Conservation (phyloP, 148 eudicot species). For the Persicaria maculosa region DNA sequence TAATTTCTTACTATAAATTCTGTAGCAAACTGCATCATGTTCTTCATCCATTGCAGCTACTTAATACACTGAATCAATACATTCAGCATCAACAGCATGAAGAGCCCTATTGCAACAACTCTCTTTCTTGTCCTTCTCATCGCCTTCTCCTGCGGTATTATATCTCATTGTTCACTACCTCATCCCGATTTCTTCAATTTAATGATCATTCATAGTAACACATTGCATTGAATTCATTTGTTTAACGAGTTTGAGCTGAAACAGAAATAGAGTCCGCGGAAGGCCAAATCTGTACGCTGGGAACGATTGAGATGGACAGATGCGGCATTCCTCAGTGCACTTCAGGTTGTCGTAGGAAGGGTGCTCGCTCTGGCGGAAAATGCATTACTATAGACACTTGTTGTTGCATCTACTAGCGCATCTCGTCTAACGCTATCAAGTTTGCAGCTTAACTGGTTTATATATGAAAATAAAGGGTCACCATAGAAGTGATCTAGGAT, state of each 20-base stretch:
- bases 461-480: background rate
- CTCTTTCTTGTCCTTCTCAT: constrained; percentile 1
- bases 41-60: background rate
- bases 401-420: constrained; percentile 27
- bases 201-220: background rate
- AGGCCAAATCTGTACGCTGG: constrained; percentile 6
- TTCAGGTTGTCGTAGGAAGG: background rate
- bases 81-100: background rate
- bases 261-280: background rate
- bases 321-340: constrained; percentile 9
- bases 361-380: constrained; percentile 9
- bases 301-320: constrained; percentile 14
- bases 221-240: background rate
- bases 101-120: constrained; percentile 7
- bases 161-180: too few relatives aligned
- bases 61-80: background rate
- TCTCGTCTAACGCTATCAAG: background rate
- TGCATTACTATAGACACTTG: constrained; percentile 18
- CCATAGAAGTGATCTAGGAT: too few relatives aligned
- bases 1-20: background rate
- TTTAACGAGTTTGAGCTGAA: background rate
- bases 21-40: background rate
- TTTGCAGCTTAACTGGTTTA: background rate
- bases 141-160: constrained; percentile 8
- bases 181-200: background rate